These are phyloP conservation scores for Cercis canadensis DNA, from an alignment of 306 rosid species.

Conservation along the genomic window DNA sequence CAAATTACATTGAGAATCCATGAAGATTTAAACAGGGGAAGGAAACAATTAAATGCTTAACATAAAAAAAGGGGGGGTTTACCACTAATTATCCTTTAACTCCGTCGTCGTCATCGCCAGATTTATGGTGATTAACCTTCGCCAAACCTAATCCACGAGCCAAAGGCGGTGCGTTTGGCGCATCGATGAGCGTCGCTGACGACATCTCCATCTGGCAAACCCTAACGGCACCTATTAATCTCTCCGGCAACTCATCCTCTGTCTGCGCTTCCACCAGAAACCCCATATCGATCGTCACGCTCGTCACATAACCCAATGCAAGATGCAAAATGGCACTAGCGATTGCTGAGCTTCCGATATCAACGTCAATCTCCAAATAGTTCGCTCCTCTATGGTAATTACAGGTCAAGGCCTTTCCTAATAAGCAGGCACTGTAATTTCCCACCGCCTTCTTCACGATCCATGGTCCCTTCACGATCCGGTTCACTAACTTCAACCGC, in stretches of 20 bases:
- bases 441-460: slow-evolving; percentile 87
- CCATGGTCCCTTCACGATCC: slow-evolving; percentile 98
- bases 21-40: no score
- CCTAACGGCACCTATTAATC: slow-evolving; percentile 79
- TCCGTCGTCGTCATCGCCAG: slow-evolving; percentile 42
- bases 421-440: slow-evolving; percentile 77
- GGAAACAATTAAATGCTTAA: no score
- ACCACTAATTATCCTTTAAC: neutral
- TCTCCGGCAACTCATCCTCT: slow-evolving; percentile 90
- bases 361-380: slow-evolving; percentile 88
- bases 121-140: slow-evolving; percentile 64
- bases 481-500: slow-evolving; percentile 88
- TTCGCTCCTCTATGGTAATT: slow-evolving; percentile 75
- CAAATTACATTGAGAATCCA: no score
- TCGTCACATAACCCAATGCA: slow-evolving; percentile 82
- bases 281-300: slow-evolving; percentile 88
- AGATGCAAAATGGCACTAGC: slow-evolving; percentile 85
- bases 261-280: slow-evolving; percentile 86
- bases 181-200: slow-evolving; percentile 64
- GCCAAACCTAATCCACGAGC: slow-evolving; percentile 54
- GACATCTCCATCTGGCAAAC: slow-evolving; percentile 90
- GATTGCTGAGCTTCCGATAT: slow-evolving; percentile 83
- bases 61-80: no score
- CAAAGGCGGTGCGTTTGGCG: slow-evolving; percentile 27
- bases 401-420: slow-evolving; percentile 90